phyloP scores from a whole-genome alignment of 2,329 filamentous ascomycete species.

The Diplodia mutila region DNA sequence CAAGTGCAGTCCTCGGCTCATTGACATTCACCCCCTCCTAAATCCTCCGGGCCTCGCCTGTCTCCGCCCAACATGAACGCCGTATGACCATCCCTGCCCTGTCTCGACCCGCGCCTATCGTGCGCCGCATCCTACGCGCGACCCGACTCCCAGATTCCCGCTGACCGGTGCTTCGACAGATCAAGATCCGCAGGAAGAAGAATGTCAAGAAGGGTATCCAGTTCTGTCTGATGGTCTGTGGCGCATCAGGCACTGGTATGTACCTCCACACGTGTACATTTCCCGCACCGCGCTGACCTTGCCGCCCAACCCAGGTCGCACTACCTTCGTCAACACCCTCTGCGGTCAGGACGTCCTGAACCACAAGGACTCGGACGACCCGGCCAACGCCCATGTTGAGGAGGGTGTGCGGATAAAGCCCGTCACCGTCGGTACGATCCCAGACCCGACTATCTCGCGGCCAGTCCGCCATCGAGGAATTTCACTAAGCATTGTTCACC shows the following conservation, averaged over 20 bases:
- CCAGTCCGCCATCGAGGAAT: constrained; percentile 11
- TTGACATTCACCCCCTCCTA: constrained; percentile 21
- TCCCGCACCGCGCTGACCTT: constrained; percentile 2
- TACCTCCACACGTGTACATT: constrained; percentile 30
- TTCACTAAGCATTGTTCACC: constrained; percentile 32
- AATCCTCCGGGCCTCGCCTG: constrained; percentile 25
- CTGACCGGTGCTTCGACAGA: constrained; percentile 54
- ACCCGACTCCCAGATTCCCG: background rate
- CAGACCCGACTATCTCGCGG: background rate
- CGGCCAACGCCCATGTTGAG: constrained; percentile 84
- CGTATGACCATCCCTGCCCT: constrained; percentile 27
- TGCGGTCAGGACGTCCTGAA: constrained; percentile 91
- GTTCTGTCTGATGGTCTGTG: constrained; percentile 99
- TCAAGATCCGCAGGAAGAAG: constrained; percentile 99
- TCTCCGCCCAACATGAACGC: constrained; percentile 30
- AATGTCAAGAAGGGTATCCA: constrained; percentile 99
- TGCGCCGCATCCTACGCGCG: constrained; percentile 30
- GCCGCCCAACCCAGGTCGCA: constrained; percentile 68
- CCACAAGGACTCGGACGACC: constrained; percentile 92
- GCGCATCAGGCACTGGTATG: constrained; percentile 96
- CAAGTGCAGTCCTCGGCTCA: constrained; percentile 27
- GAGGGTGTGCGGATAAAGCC: constrained; percentile 99
- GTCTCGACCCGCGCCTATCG: constrained; percentile 21
- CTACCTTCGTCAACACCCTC: constrained; percentile 99
- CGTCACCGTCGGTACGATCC: constrained; percentile 82